Evolutionary conservation across 2,329 filamentous ascomycete genomes (phyloP), one percentile per base, ranked within the genome.

Genomic region (Pseudogymnoascus sp.): DNA sequence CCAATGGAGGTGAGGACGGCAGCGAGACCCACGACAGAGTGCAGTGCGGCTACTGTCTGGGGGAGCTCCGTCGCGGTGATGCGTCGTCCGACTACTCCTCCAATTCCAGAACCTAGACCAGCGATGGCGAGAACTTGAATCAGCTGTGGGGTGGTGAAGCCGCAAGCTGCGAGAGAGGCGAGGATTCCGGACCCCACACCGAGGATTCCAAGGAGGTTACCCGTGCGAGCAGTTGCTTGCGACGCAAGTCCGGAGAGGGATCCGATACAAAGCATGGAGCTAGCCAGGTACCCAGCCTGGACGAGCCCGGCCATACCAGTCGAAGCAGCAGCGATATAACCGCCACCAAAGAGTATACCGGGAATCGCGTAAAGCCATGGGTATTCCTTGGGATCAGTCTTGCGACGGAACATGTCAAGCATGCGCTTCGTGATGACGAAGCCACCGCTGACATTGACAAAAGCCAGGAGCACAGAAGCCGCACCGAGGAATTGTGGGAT

Each of bases 381-480:
- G 67, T 93, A 96, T 72, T 96, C 92, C 0, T 89, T 86, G 33
- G 91, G 92, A 68, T 96, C 92, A 4, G 90, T 94, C 81, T 69
- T 71, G 80, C 89, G 83, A 72, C 89, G 89, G 72, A 93, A 93
- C 90, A 93, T 93, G 73, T 96, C 91, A 45, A 96, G 79, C 92
- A 96, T 96, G 66, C 92, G 83, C 76, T 95, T 95, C 2, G 91
- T 95, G 64, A 96, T 91, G 45, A 95, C 89, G 65, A 96, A 96
- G 0, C 92, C 92, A 63, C 92, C 92, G 0, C 89, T 88, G 2
- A 96, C 86, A 67, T 96, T 96, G 65, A 95, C 89, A 71, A 94
- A 96, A 0, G 91, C 91, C 19, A 96, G 77, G 4, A 94, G 78
- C 1, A 96, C 92, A 1, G 91, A 95, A 1, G 85, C 75, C 1